Percentiles rank a stretch among this genome's conserved stretches.
These are phyloP conservation scores for Knufia fluminis DNA, from an alignment of 2,329 filamentous ascomycete species.

Conservation along the genomic window DNA sequence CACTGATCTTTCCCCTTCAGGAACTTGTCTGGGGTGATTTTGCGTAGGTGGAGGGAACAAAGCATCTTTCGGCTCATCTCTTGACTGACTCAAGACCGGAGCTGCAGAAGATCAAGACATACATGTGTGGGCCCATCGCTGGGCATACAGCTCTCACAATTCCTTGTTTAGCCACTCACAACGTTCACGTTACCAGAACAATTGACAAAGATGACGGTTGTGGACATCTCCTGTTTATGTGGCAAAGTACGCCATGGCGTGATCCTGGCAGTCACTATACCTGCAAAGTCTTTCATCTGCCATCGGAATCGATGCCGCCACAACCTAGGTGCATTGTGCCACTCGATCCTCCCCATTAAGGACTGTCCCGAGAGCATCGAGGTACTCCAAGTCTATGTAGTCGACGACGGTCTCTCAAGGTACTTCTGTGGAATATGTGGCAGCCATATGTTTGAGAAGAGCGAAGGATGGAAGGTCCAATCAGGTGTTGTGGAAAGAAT, in stretches of 20 bases:
- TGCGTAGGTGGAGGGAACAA: too few relatives aligned
- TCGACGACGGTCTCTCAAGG: constrained; percentile 32
- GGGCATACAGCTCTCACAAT: too few relatives aligned
- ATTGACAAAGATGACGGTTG: constrained; percentile 7
- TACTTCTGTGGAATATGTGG: constrained; percentile 22
- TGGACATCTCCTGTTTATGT: constrained; percentile 8
- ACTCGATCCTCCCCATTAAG: constrained; percentile 17
- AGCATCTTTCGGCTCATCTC: too few relatives aligned
- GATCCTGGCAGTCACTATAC: not conserved
- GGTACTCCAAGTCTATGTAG: constrained; percentile 35
- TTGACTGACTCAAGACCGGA: too few relatives aligned
- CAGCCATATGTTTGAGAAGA: constrained; percentile 25
- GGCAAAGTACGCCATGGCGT: not conserved
- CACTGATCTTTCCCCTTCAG: too few relatives aligned
- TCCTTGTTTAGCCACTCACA: too few relatives aligned
- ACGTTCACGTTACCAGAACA: not conserved
- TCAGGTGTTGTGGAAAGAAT: constrained; percentile 17
- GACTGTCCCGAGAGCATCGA: constrained; percentile 27
- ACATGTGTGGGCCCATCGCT: too few relatives aligned
- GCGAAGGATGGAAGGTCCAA: constrained; percentile 22
- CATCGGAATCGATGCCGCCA: constrained; percentile 5
- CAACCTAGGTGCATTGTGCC: constrained; percentile 7
- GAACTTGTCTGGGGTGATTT: too few relatives aligned
- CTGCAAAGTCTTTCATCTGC: constrained; percentile 4
- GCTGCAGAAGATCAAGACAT: too few relatives aligned